These are phyloP conservation scores for Cordyceps javanica DNA, from an alignment of 2,329 filamentous ascomycete species.

Conservation along the genomic window DNA sequence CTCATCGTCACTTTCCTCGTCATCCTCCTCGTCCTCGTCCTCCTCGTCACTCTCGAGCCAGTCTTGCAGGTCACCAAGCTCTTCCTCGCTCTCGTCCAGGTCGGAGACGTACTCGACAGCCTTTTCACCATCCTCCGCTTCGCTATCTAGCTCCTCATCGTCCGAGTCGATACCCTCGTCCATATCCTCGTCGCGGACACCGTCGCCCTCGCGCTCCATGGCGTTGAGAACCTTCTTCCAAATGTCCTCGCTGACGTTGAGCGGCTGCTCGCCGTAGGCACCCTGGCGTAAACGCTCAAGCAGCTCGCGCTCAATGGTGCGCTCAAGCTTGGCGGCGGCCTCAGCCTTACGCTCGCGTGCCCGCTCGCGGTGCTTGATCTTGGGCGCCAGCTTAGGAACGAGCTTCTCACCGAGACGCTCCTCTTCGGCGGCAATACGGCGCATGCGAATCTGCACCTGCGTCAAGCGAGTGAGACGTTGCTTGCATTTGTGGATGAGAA, in stretches of 20 bases:
- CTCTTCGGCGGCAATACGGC: conserved; percentile 80
- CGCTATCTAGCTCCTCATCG: conserved; percentile 61
- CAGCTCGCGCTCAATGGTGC: conserved; percentile 90
- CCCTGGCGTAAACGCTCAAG: conserved; percentile 86
- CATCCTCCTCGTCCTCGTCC: conserved; percentile 50
- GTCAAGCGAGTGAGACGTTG: conserved; percentile 87
- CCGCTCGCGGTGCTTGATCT: conserved; percentile 71
- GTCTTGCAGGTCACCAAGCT: conserved; percentile 77
- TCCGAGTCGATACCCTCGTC: conserved; percentile 82
- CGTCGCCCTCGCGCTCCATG: conserved; percentile 82
- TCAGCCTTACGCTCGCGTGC: conserved; percentile 72
- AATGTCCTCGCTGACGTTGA: conserved; percentile 91
- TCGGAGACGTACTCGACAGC: conserved; percentile 92
- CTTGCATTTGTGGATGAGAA: conserved; percentile 90
- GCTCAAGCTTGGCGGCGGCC: conserved; percentile 86
- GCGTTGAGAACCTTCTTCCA: conserved; percentile 96
- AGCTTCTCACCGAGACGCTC: conserved; percentile 82
- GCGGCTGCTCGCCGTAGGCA: conserved; percentile 86
- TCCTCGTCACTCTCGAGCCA: conserved; percentile 73
- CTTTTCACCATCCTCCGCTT: conserved; percentile 64
- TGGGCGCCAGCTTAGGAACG: conserved; percentile 85
- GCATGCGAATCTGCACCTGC: conserved; percentile 79
- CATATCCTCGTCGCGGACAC: conserved; percentile 75
- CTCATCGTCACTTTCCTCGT: conserved; percentile 52
- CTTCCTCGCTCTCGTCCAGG: conserved; percentile 76